Base-by-base conservation (phyloP, 768 basidiomycete genomes). In the Boletus sensibilis region DNA sequence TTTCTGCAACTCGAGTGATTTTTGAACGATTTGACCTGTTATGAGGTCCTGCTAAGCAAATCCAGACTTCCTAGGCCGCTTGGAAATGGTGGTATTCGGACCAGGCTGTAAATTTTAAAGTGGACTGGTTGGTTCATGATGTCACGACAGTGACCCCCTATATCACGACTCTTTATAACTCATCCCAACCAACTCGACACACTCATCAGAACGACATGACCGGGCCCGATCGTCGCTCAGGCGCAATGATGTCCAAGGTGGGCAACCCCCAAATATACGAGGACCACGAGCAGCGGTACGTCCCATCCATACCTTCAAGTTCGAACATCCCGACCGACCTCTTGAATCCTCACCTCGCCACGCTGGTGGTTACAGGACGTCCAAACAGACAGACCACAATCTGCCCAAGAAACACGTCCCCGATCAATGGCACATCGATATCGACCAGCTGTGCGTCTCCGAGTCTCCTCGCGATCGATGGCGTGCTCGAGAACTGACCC, bases 161-260 rank as follows among this genome's bases (percentile, higher is more conserved):
- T 39, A 41, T 46, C 40, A 52, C 18, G 5, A 13, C 29, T 20
- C 16, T 27, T 27, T 47, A 11, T 1, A 55, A n/a, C 38, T 23
- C 35, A 21, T 14, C 35, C 20, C 50, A 27, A 40, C 49, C 37
- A 18, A 18, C 25, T 46, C 39, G 4, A 29, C 43, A 9, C 5
- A 38, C n/a, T n/a, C 18, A 39, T 20, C 52, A 59, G 25, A 58
- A 25, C 52, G 41, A 52, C 42, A 69, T 69, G 65, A 64, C 64
- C 1, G 40, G 46, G 5, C 20, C 13, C 18, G 60, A 67, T 39
- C 44, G 43, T 46, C 61, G 55, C 52, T 67, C 69, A 11, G 67
- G 71, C 14, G 68, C 79, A 57, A 82, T 82, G 79, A 76, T 76
- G 65, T 81, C 81, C 45, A 78, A 77, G 50, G 77, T 78, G 41